phyloP scores from a whole-genome alignment of 768 basidiomycete genomes.

The Boletellus sp. region DNA sequence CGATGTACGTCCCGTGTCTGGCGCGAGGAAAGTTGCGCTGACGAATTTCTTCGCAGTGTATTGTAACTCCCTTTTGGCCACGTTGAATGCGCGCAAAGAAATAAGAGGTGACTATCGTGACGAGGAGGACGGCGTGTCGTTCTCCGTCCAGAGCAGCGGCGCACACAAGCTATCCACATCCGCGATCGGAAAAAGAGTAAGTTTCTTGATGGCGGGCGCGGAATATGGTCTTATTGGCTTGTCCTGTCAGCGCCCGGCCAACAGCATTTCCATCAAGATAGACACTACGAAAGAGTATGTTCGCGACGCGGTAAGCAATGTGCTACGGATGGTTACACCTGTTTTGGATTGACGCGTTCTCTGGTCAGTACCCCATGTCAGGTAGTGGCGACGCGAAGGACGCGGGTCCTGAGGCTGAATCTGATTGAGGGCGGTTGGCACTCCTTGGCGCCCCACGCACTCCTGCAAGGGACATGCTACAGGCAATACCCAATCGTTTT shows the following conservation, averaged over 20 bases:
- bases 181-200: constrained; percentile 2
- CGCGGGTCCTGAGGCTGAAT: background rate
- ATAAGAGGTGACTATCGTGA: constrained; percentile 28
- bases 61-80: constrained; percentile 58
- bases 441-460: no score
- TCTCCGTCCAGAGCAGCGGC: constrained; percentile 12
- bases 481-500: no score
- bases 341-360: background rate
- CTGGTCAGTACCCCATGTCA: background rate
- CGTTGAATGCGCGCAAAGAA: constrained; percentile 52
- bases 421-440: background rate
- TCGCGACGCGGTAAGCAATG: constrained; percentile 38
- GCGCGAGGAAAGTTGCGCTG: background rate
- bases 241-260: constrained; percentile 24
- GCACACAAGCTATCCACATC: constrained; percentile 3
- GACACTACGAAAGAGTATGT: constrained; percentile 55
- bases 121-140: constrained; percentile 13
- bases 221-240: background rate
- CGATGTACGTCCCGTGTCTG: constrained; percentile 40
- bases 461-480: no score
- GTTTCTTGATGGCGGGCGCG: background rate
- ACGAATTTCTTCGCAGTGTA: constrained; percentile 39
- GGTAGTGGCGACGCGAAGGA: background rate
- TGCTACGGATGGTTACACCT: no score
- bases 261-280: constrained; percentile 62